Evolutionary conservation across 2,329 filamentous ascomycete species (phyloP), one percentile per base, ranked within the genome.

Genomic region (Ceratocystis albifundus): DNA sequence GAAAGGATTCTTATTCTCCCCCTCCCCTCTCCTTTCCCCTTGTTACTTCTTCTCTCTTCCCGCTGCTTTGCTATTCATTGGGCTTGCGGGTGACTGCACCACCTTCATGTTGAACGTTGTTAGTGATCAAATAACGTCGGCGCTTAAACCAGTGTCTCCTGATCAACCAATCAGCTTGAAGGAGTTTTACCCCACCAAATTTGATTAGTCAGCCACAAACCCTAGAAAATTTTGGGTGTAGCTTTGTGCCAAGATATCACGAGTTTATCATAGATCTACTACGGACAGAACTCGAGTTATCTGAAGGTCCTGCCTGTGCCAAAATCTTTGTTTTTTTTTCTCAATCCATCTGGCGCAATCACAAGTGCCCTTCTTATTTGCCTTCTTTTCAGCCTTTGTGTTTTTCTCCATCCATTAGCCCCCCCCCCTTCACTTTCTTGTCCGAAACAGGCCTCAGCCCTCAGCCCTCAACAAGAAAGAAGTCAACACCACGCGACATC

Each of bases 141-240:
- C 67, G 67, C 67, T 68, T 68, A 68, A 68, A 41, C 53, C 44
- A 55, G 61, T 61, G 57, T 44, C 66, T 44, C 66, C 36, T 32
- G 30, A 36, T 32, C 55, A 53, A 28, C 66, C 64, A 68, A 68
- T 68, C 67, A 68, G 4, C 5, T 10, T n/a, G 48, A n/a, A 41
- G n/a, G 4, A 4, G 20, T 6, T 30, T 7, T 44, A 44, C 62
- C 44, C 66, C 10, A 61, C 53, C 20, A 44, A 46, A 5, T 5
- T 3, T 30, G 45, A 15, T 64, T 64, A 64, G 50, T 66, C 64
- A 65, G 30, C 53, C 10, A 20, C 4, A 10, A 62, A 46, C 36
- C 57, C 48, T n/a, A 12, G 25, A 64, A 62, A 67, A 64, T 61
- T 55, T 66, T 61, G 65, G 59, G 36, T 41, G 45, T 28, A 44